Evolutionary conservation across 2,329 filamentous ascomycete genomes (phyloP).

Genomic region (Trichoderma koningii): DNA sequence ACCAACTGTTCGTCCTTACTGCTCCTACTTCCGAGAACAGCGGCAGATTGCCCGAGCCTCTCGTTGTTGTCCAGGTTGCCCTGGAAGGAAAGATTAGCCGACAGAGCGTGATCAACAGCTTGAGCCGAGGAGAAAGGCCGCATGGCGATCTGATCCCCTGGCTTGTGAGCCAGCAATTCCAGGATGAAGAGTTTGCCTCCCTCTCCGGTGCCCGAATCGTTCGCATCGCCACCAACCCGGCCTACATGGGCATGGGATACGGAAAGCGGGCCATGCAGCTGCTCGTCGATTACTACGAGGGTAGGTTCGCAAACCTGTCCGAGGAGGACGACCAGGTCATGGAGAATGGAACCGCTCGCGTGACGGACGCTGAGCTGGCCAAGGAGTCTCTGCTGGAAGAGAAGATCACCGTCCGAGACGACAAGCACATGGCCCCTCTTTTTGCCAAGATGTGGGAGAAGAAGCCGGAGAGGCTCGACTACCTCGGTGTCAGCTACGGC

Average conservation of each 20-base stretch:
- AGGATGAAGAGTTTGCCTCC: constrained; percentile 93
- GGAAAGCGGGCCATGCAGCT: constrained; percentile 86
- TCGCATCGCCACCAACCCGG: constrained; percentile 93
- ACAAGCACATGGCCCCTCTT: constrained; percentile 86
- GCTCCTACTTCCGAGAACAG: constrained; percentile 78
- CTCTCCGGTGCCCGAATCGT: constrained; percentile 91
- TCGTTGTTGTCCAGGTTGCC: constrained; percentile 92
- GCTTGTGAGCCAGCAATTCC: constrained; percentile 97
- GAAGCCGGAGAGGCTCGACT: constrained; percentile 79
- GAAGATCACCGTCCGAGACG: constrained; percentile 86
- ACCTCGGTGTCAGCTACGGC: constrained; percentile 93
- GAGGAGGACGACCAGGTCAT: constrained; percentile 62
- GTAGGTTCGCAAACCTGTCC: constrained; percentile 81
- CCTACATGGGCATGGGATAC: constrained; percentile 91
- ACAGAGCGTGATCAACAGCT: constrained; percentile 85
- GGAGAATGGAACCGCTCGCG: constrained; percentile 70
- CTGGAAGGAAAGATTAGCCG: constrained; percentile 93
- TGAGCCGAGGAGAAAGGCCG: constrained; percentile 85
- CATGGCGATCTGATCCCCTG: constrained; percentile 94
- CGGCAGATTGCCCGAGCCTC: constrained; percentile 81
- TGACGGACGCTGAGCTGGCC: constrained; percentile 80
- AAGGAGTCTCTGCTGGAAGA: constrained; percentile 77
- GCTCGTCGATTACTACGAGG: constrained; percentile 89
- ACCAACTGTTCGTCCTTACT: constrained; percentile 93
- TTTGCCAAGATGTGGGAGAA: constrained; percentile 87